These are phyloP conservation scores for Escovopsis weberi DNA, from an alignment of 2,329 filamentous ascomycete species.

Conservation along the genomic window DNA sequence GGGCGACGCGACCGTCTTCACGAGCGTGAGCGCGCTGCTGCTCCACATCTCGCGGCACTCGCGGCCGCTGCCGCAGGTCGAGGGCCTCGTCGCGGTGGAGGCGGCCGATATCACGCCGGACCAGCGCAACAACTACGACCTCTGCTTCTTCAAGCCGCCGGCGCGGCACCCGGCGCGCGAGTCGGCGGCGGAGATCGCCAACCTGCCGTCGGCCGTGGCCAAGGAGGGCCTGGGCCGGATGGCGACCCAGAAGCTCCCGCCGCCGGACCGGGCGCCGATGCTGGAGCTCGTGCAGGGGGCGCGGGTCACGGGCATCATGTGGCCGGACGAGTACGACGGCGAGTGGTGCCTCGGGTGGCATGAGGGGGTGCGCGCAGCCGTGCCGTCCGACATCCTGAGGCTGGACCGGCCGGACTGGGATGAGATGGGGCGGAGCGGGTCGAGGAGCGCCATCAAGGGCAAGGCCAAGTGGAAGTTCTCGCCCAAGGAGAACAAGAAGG, in stretches of 20 bases:
- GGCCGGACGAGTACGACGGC: constrained; percentile 35
- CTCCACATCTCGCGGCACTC: constrained; percentile 38
- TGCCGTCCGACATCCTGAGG: constrained; percentile 33
- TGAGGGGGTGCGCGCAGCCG: constrained; percentile 34
- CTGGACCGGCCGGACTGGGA: constrained; percentile 31
- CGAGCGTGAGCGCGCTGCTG: constrained; percentile 37
- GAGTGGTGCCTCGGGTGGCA: constrained; percentile 46
- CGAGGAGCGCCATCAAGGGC: constrained; percentile 31
- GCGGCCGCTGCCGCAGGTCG: constrained; percentile 34
- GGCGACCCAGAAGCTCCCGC: constrained; percentile 30
- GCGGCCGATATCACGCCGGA: constrained; percentile 23
- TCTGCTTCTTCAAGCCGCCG: constrained; percentile 30
- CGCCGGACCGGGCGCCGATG: constrained; percentile 29
- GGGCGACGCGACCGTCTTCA: constrained; percentile 43
- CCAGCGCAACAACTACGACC: constrained; percentile 35
- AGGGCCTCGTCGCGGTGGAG: constrained; percentile 35
- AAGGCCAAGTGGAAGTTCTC: constrained; percentile 39
- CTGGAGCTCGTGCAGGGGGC: constrained; percentile 34
- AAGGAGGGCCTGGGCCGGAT: constrained; percentile 32
- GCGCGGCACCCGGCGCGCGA: constrained; percentile 26
- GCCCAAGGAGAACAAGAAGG: constrained; percentile 27
- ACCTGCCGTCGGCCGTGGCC: constrained; percentile 30
- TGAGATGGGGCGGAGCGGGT: constrained; percentile 31
- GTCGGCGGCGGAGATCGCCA: constrained; percentile 24
- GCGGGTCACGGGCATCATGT: constrained; percentile 34